These are phyloP conservation scores for Diutina mesorugosa DNA, from an alignment of 1,139 yeast genomes.

Conservation along the genomic window DNA sequence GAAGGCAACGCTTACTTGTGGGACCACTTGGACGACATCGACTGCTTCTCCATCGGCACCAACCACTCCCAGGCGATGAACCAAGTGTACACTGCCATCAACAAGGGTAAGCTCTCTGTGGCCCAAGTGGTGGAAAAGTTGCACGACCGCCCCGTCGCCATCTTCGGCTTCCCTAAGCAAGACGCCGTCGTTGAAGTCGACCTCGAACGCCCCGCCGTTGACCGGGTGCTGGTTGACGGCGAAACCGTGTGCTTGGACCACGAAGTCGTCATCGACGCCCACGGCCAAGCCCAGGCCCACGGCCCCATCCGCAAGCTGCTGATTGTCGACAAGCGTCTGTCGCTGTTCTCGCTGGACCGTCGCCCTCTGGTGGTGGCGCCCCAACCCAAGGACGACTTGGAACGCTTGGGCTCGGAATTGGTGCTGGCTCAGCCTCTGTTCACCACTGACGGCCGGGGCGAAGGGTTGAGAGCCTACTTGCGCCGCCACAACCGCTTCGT, in stretches of 20 bases:
- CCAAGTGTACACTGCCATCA: slow-evolving; percentile 69
- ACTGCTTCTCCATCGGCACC: slow-evolving; percentile 78
- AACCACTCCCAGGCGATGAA: slow-evolving; percentile 73
- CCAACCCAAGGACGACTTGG: slow-evolving; percentile 24
- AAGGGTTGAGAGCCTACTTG: slow-evolving; percentile 62
- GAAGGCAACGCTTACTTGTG: slow-evolving; percentile 80
- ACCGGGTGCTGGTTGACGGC: slow-evolving; percentile 70
- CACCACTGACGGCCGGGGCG: slow-evolving; percentile 55
- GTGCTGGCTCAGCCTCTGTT: slow-evolving; percentile 61
- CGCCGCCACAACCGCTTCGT: slow-evolving; percentile 79
- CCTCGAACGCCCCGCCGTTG: slow-evolving; percentile 63
- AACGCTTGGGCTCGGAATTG: slow-evolving; percentile 52
- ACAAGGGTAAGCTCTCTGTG: slow-evolving; percentile 56
- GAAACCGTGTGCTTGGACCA: slow-evolving; percentile 83
- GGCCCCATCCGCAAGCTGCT: slow-evolving; percentile 26
- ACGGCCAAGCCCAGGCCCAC: neutral
- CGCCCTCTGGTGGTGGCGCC: slow-evolving; percentile 32
- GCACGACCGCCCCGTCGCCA: slow-evolving; percentile 71
- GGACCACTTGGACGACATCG: slow-evolving; percentile 61
- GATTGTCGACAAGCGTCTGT: slow-evolving; percentile 25
- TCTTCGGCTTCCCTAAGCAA: slow-evolving; percentile 79
- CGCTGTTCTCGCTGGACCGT: slow-evolving; percentile 30
- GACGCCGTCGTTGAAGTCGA: slow-evolving; percentile 71
- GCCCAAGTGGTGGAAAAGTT: slow-evolving; percentile 62
- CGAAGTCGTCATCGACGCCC: slow-evolving; percentile 31